Evolutionary conservation across 441 rosid species (phyloP).

Genomic region (Adansonia gregorii): DNA sequence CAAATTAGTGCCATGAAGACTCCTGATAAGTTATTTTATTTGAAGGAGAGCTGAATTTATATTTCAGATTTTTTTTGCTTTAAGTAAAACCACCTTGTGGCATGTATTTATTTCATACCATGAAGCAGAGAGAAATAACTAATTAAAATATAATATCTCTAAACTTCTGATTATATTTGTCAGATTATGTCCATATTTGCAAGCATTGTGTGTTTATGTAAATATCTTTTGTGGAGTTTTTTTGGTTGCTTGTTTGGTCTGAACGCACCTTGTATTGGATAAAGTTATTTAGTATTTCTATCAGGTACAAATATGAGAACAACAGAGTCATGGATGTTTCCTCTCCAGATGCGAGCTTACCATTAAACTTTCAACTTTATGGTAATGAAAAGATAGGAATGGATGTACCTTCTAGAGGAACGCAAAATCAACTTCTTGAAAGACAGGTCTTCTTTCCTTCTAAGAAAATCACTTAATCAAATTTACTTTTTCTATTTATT

Average conservation of each 20-base stretch:
- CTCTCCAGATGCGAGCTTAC: constrained; percentile 73
- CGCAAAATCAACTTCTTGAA: constrained; percentile 90
- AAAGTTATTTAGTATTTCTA: constrained; percentile 26
- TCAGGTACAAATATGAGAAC: constrained; percentile 88
- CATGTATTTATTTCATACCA: too few species aligned
- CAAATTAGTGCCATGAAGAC: background rate
- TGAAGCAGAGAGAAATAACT: too few species aligned
- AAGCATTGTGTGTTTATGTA: background rate
- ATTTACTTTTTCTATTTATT: constrained; percentile 16
- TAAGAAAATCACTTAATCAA: constrained; percentile 18
- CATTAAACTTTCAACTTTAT: constrained; percentile 74
- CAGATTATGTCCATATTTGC: background rate
- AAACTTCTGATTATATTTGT: background rate
- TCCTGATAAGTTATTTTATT: background rate
- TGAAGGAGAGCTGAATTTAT: too few species aligned
- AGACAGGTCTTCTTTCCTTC: constrained; percentile 66
- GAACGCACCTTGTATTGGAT: constrained; percentile 11
- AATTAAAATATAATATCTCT: too few species aligned
- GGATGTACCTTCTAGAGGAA: constrained; percentile 71
- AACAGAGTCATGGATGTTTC: constrained; percentile 77
- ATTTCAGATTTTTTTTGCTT: too few species aligned
- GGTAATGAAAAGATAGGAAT: constrained; percentile 74
- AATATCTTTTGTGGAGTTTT: constrained; percentile 14
- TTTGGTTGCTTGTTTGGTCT: constrained; percentile 20
- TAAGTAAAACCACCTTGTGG: too few species aligned